phyloP scores from a whole-genome alignment of 2,329 filamentous ascomycete genomes.

The Coleophoma cylindrospora region DNA sequence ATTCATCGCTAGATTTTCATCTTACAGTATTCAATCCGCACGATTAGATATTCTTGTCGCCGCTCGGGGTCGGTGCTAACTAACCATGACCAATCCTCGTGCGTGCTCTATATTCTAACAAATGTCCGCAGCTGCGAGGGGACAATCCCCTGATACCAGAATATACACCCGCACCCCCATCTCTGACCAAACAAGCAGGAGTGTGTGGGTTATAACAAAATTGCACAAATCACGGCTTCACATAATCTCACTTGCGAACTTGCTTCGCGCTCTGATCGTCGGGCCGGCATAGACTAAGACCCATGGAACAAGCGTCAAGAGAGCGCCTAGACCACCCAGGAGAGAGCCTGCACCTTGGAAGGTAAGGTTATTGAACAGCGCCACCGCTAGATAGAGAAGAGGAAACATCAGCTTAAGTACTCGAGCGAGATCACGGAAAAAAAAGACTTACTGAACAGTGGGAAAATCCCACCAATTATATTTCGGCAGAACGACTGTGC shows the following conservation, averaged over 20 bases:
- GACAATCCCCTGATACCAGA: too few relatives aligned
- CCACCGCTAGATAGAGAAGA: slow-evolving; percentile 38
- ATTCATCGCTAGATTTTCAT: too few relatives aligned
- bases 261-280: slow-evolving; percentile 68
- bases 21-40: too few relatives aligned
- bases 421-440: background rate
- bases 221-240: background rate
- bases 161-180: too few relatives aligned
- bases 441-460: slow-evolving; percentile 46
- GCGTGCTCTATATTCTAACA: too few relatives aligned
- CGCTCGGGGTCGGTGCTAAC: too few relatives aligned
- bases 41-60: too few relatives aligned
- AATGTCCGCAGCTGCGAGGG: too few relatives aligned
- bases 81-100: too few relatives aligned
- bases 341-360: slow-evolving; percentile 68
- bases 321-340: slow-evolving; percentile 61
- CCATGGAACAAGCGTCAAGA: slow-evolving; percentile 83
- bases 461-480: slow-evolving; percentile 75
- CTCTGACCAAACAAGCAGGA: too few relatives aligned
- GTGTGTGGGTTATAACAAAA: too few relatives aligned
- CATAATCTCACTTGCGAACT: slow-evolving; percentile 50
- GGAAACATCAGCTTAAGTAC: background rate
- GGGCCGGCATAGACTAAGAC: slow-evolving; percentile 75
- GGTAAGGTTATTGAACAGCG: slow-evolving; percentile 69
- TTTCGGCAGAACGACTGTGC: slow-evolving; percentile 86